Conservation (phyloP, 495 filamentous ascomycete genomes). For the Lentithecium fluviatile region DNA sequence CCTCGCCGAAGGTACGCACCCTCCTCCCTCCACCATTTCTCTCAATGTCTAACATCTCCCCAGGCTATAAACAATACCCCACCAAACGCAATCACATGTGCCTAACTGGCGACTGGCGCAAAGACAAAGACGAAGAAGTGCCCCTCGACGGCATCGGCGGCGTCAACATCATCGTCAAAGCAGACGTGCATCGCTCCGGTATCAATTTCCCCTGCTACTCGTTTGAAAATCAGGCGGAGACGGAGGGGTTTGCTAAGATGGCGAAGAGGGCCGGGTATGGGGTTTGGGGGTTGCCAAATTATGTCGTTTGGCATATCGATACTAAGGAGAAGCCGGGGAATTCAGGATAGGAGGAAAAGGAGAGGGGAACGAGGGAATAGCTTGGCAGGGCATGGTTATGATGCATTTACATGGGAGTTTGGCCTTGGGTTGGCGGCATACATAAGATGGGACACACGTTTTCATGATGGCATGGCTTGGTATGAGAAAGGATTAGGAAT, state of each 20-base stretch:
- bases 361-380: background rate
- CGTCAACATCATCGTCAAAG: constrained; percentile 96
- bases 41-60: background rate
- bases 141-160: constrained; percentile 94
- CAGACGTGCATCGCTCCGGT: constrained; percentile 92
- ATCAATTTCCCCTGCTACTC: constrained; percentile 97
- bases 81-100: constrained; percentile 87
- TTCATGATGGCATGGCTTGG: background rate
- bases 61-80: constrained; percentile 88
- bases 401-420: background rate
- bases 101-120: constrained; percentile 83
- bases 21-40: background rate
- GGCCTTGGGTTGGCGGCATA: background rate
- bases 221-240: constrained; percentile 99
- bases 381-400: constrained; percentile 2
- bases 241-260: constrained; percentile 98
- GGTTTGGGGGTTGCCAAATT: constrained; percentile 91
- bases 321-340: constrained; percentile 97
- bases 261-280: constrained; percentile 94
- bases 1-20: constrained; percentile 71
- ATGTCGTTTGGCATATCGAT: constrained; percentile 98
- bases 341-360: constrained; percentile 30
- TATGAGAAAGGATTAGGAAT: background rate
- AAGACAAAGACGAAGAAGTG: constrained; percentile 86
- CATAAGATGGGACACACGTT: background rate